Evolutionary conservation across 306 rosid species (phyloP), one percentile per base, ranked within the genome.

Genomic region (Trifolium dubium): DNA sequence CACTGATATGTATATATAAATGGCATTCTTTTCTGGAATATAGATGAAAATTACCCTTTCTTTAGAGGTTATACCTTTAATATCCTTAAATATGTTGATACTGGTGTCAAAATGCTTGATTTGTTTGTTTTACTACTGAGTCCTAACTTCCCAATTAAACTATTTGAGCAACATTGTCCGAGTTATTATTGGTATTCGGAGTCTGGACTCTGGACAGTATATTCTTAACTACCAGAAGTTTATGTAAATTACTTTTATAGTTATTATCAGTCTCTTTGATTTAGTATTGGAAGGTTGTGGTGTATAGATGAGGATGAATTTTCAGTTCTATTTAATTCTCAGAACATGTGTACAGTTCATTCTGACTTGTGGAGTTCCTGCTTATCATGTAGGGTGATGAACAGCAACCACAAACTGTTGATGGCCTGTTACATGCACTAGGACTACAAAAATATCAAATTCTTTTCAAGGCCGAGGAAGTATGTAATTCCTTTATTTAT

Each of bases 381-480:
- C 44, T 69, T 70, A 61, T 71, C 66, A 55, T 74, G 78, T 74
- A 92, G 99, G 92, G 77, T 50, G 89, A 82, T 17, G 96, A 87
- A 81, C 92, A 77, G 28, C 87, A 84, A 83, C 79, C 87, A 17
- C 87, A 88, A 88, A 89, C 89, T 73, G 89, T 94, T 49, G 97
- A 94, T 81, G 86, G 93, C 68, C 79, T 94, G 82, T 81, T 94
- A 74, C 92, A 88, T 54, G 74, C 84, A 5, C 79, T 94, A 61
- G 99, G 97, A 67, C 81, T 94, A 77, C 89, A 86, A 84, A 94
- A 94, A 86, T 94, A 92, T 84, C 88, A 78, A 65, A 82, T 94
- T 72, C 78, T 86, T 61, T 94, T 94, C 77, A 94, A 94, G 81
- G 99, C 92, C 19, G 99, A 94, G 87, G 99, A 94, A 80, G 99